These are phyloP conservation scores for Botryotinia globosa DNA, from an alignment of 2,329 filamentous ascomycete species.

Conservation along the genomic window DNA sequence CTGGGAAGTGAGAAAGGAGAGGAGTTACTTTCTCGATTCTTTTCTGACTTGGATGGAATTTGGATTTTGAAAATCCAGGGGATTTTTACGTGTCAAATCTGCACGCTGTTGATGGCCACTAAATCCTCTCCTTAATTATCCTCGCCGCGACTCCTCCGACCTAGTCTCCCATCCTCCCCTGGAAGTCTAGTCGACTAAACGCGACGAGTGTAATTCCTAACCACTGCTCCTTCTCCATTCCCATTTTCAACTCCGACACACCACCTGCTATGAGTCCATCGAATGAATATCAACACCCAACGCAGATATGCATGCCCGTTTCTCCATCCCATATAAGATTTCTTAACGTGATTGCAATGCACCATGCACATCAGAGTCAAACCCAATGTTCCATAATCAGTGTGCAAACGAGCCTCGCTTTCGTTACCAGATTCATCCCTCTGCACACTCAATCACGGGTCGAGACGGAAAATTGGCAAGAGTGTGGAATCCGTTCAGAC, in stretches of 20 bases:
- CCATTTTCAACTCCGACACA: neutral
- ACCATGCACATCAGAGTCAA: neutral
- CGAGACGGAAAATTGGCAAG: neutral
- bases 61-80: neutral
- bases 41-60: too few species aligned
- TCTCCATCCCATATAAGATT: neutral
- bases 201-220: neutral
- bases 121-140: neutral
- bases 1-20: neutral
- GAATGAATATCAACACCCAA: neutral
- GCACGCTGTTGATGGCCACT: neutral
- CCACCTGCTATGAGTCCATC: neutral
- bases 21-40: neutral
- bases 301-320: neutral
- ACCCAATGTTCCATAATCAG: neutral
- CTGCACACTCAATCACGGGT: neutral
- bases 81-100: neutral
- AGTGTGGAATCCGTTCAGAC: neutral
- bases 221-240: neutral
- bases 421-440: neutral
- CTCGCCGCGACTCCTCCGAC: too few species aligned
- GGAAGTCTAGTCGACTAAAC: neutral
- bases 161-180: too few species aligned
- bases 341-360: neutral
- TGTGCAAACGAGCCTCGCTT: neutral